These are phyloP conservation scores for Rhodotorula sp. DNA, from an alignment of 1,284 basidiomycete genomes.

Conservation along the genomic window DNA sequence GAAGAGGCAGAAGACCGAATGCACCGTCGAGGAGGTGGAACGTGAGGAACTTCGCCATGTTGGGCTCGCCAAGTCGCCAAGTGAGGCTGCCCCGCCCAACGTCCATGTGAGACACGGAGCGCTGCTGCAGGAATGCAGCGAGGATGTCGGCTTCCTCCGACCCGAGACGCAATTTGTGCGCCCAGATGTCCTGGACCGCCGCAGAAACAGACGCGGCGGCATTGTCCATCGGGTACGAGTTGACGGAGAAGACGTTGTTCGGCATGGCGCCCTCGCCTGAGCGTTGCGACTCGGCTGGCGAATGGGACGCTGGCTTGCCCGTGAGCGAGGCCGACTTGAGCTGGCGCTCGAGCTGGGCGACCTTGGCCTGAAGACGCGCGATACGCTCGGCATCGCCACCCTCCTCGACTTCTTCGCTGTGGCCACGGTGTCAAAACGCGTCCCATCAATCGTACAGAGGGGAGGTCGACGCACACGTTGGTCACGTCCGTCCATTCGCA, in stretches of 20 bases:
- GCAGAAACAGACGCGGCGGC: background rate
- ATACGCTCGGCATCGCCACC: conserved; percentile 26
- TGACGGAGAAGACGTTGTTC: background rate
- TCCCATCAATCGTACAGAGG: no score
- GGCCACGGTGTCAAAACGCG: no score
- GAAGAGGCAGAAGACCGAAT: background rate
- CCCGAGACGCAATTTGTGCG: background rate
- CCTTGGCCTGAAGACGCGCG: conserved; percentile 16
- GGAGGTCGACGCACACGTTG: conserved; percentile 1
- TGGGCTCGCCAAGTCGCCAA: conserved; percentile 4
- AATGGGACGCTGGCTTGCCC: background rate
- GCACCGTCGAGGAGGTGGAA: conserved; percentile 30
- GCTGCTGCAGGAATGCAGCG: conserved; percentile 3
- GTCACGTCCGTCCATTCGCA: conserved; percentile 27
- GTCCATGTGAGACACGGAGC: background rate
- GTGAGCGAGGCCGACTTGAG: conserved; percentile 9
- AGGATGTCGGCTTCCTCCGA: conserved; percentile 8
- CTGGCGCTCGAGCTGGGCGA: conserved; percentile 28
- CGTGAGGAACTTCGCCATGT: conserved; percentile 10
- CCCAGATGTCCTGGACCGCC: conserved; percentile 13
- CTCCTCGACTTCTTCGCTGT: conserved; percentile 26
- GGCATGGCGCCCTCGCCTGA: background rate
- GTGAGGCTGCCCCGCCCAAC: background rate
- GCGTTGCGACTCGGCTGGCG: background rate
- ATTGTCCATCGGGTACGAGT: background rate